Evolutionary conservation across 2,329 filamentous ascomycete genomes (phyloP).

Genomic region (Chaetothyriales sp.): DNA sequence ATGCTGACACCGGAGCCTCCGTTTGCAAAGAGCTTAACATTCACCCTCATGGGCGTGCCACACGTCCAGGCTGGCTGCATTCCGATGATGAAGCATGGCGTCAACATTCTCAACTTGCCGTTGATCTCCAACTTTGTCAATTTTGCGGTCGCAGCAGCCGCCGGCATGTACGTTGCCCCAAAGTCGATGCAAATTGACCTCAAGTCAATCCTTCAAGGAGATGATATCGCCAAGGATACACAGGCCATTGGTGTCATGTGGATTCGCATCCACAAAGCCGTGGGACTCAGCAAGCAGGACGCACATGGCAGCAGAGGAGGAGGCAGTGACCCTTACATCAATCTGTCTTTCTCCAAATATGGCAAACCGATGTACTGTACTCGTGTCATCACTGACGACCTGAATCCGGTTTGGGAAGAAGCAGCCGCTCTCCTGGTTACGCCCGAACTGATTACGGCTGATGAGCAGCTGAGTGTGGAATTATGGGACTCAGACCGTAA

Average conservation of each 20-base stretch:
- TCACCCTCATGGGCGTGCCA: conserved; percentile 86
- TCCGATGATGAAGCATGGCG: conserved; percentile 78
- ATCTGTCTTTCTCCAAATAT: conserved; percentile 87
- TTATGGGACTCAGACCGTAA: conserved; percentile 92
- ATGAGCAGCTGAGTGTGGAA: conserved; percentile 85
- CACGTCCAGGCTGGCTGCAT: conserved; percentile 80
- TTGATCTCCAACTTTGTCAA: conserved; percentile 95
- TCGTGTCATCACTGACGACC: conserved; percentile 82
- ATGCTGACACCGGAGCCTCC: conserved; percentile 82
- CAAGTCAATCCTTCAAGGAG: conserved; percentile 76
- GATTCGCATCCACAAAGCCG: conserved; percentile 77
- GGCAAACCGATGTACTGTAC: conserved; percentile 97
- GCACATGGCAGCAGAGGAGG: conserved; percentile 64
- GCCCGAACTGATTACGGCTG: conserved; percentile 75
- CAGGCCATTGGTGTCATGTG: conserved; percentile 78
- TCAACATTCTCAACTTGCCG: conserved; percentile 82
- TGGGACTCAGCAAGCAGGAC: conserved; percentile 84
- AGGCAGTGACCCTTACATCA: conserved; percentile 90
- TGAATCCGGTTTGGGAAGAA: conserved; percentile 88
- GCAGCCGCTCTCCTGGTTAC: conserved; percentile 73
- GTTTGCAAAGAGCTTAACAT: conserved; percentile 79
- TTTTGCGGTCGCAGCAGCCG: conserved; percentile 76
- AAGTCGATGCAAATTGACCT: conserved; percentile 89
- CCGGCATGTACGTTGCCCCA: conserved; percentile 82
- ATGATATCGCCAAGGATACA: conserved; percentile 77